Base-by-base conservation (phyloP, 2,329 filamentous ascomycete genomes). In the Apiospora sp. region DNA sequence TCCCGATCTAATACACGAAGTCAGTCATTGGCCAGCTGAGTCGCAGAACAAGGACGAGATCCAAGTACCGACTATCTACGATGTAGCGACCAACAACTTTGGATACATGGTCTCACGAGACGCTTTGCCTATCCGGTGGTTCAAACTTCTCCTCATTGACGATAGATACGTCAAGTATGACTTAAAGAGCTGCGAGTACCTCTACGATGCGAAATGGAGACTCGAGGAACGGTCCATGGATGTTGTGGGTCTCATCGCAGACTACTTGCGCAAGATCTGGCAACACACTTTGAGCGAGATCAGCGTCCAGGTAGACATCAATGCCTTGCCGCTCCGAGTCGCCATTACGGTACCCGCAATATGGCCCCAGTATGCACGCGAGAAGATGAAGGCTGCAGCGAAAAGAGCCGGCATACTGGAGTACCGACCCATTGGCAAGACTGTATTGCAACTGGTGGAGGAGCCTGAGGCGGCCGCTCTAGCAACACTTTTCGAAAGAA, bases 381-480 rank as follows among this genome's bases (percentile, higher is more conserved):
- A 80, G 0, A 78, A 83, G 0, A 87, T 87, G 85, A 73, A 77
- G 0, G 69, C 80, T 0, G 85, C 84, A 0, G 79, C 80, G 0
- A 49, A 74, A 0, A 27, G 69, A 0, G 83, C 85, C 0, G 85
- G 85, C 0, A 82, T 87, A 2, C 74, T 85, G 0, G 71, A 76
- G 0, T 13, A 48, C 0, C 75, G 82, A 0, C 8, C 68, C 0
- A 77, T 77, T 1, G 82, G 81, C 0, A 48, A 77, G 0, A 85
- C 85, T 0, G 77, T 67, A 0, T 68, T 86, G 6, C 51, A 72
- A 0, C 84, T 86, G 54, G 74, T 86, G 0, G 80, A 82, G 0
- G 86, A 87, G 72, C 86, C 85, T 0, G 85, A 87, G 72, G 86
- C 85, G 0, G 85, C 85, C 0, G 84, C 84, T 0, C 49, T 87